A percentile compares a stretch with the other conserved stretches of the same genome.
Conservation (phyloP, 2,329 filamentous ascomycete species). For the Rutstroemia sp. region DNA sequence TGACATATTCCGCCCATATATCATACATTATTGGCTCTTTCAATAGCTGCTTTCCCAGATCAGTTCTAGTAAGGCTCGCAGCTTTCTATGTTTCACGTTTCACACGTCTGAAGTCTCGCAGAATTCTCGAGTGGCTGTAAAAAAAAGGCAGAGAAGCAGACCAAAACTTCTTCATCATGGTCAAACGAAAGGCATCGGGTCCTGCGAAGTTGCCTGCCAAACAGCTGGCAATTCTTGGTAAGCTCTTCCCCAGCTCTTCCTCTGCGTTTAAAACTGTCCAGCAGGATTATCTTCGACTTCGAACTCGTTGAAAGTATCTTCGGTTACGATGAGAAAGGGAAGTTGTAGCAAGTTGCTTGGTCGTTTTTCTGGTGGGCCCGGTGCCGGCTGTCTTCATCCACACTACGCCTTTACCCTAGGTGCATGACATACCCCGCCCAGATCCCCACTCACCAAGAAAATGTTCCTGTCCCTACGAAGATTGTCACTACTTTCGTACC, state of each 20-base stretch:
- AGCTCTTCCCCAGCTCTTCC: constrained; percentile 25
- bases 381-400: neutral
- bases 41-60: too few relatives aligned
- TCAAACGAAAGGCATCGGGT: constrained; percentile 22
- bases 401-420: neutral
- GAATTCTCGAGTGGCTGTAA: neutral
- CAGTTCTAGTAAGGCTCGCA: too few relatives aligned
- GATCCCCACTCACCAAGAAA: neutral
- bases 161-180: constrained; percentile 8
- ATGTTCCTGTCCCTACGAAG: neutral
- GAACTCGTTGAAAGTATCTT: constrained; percentile 8
- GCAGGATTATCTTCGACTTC: neutral
- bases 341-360: neutral
- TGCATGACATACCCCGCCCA: neutral
- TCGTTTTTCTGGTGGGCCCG: neutral
- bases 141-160: neutral
- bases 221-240: constrained; percentile 73
- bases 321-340: neutral
- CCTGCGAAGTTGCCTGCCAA: constrained; percentile 61
- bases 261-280: neutral
- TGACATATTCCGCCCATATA: neutral
- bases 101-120: neutral
- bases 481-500: neutral
- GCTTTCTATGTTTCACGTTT: too few relatives aligned
- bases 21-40: too few relatives aligned